Evolutionary conservation across 768 basidiomycete species (phyloP).

Genomic region (Lactarius vividus): DNA sequence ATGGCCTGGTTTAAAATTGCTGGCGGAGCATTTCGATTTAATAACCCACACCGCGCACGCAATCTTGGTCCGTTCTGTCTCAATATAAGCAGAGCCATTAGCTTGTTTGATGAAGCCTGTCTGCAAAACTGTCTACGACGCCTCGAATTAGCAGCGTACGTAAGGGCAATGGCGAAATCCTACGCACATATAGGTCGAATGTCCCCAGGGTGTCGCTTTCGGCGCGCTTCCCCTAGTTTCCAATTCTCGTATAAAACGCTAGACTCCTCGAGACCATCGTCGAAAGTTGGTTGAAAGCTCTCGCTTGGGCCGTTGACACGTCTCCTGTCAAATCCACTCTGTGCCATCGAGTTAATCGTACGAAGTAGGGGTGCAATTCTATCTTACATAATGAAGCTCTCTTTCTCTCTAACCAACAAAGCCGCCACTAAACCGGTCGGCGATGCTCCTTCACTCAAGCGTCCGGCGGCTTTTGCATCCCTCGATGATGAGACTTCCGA

Average conservation of each 20-base stretch:
- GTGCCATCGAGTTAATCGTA: slow-evolving; percentile 30
- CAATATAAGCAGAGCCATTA: slow-evolving; percentile 96
- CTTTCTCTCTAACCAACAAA: slow-evolving; percentile 68
- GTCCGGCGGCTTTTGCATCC: slow-evolving; percentile 60
- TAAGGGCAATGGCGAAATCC: slow-evolving; percentile 22
- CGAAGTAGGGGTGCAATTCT: slow-evolving; percentile 1
- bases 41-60: slow-evolving; percentile 83
- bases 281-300: slow-evolving; percentile 64
- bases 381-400: slow-evolving; percentile 70
- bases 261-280: slow-evolving; percentile 36
- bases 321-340: slow-evolving; percentile 73
- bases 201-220: slow-evolving; percentile 54
- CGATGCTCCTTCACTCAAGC: slow-evolving; percentile 48
- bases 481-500: slow-evolving; percentile 61
- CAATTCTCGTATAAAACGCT: slow-evolving; percentile 31
- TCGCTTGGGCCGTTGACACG: slow-evolving; percentile 90
- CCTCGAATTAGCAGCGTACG: slow-evolving; percentile 11
- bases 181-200: slow-evolving; percentile 84
- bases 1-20: neutral
- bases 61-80: slow-evolving; percentile 87
- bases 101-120: slow-evolving; percentile 90
- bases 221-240: slow-evolving; percentile 42
- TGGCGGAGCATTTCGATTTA: slow-evolving; percentile 33
- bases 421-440: slow-evolving; percentile 54
- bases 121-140: slow-evolving; percentile 63